Evolutionary conservation across 2,329 filamentous ascomycete genomes (phyloP), one percentile per base, ranked within the genome.

Genomic region (Coniella vitis): DNA sequence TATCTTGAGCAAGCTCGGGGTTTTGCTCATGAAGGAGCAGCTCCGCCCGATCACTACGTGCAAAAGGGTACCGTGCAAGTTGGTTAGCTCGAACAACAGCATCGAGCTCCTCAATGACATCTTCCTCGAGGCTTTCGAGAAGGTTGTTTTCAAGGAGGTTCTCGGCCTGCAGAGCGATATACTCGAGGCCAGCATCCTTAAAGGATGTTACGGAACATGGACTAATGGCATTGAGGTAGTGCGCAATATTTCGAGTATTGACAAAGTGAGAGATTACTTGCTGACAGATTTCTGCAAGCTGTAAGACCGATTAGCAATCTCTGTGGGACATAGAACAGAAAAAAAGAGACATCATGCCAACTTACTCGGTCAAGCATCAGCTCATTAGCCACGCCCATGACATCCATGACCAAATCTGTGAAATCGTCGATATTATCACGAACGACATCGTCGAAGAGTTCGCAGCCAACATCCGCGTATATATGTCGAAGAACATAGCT

Each of bases 111-210:
- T 77, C 59, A 14, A 96, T 68, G n/a, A 97, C 69, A 52, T 94
- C 85, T 37, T 86, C 81, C 47, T 97, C 90, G 14, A 98, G 76
- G 49, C 89, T 85, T 56, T 94, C 87, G 3, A 98, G 75, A 14
- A 91, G 75, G 57, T 88, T 85, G 54, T 95, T 95, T 60, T 96
- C 90, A 44, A 98, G 80, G 76, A 97, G 88, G 7, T 83, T 81
- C 65, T 98, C 93, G 49, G 97, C 74, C 60, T 95, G 94, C 38
- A 95, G 71, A 59, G 90, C 95, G 19, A 96, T 81, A 61, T 96
- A 98, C 63, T 95, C 88, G 25, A 97, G 71, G 0, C 86, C 87
- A 9, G 86, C 86, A 57, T 93, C 80, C 65, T 95, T 95, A 69
- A 98, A 96, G 49, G 86, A 81, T 1, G 80, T 81, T 5, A 95